Conservation (phyloP, 1,284 basidiomycete genomes). For the Peniophora sp. region DNA sequence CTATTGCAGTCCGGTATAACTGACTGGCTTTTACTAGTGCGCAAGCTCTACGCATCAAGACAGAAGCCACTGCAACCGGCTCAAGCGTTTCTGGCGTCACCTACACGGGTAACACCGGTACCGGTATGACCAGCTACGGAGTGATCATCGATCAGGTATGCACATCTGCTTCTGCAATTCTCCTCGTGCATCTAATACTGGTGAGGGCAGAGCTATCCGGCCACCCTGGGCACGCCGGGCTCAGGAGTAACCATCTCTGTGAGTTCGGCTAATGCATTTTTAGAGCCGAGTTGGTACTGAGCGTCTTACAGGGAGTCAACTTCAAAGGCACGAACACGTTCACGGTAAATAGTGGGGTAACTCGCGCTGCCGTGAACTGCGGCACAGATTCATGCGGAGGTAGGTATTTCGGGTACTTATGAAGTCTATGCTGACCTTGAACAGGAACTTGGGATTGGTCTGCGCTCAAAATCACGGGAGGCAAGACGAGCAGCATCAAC, state of each 20-base stretch:
- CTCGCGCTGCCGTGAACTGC: conserved; percentile 24
- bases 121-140: conserved; percentile 23
- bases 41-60: conserved; percentile 35
- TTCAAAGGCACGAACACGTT: conserved; percentile 20
- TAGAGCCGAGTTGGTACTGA: background rate
- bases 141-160: conserved; percentile 29
- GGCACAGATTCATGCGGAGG: conserved; percentile 24
- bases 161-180: background rate
- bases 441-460: conserved; percentile 47
- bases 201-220: conserved; percentile 24
- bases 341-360: conserved; percentile 16
- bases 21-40: conserved; percentile 16
- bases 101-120: conserved; percentile 23
- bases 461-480: conserved; percentile 36
- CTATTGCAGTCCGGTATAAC: background rate
- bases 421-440: background rate
- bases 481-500: conserved; percentile 30
- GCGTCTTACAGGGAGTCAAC: conserved; percentile 18
- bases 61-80: conserved; percentile 23
- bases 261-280: background rate
- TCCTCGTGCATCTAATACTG: too few species aligned
- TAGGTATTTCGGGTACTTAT: conserved; percentile 7
- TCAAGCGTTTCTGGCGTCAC: conserved; percentile 28
- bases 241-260: conserved; percentile 23
- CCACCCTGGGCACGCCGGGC: conserved; percentile 29